Conservation (phyloP, 345 rosid genomes). For the Cardiospermum halicacabum region DNA sequence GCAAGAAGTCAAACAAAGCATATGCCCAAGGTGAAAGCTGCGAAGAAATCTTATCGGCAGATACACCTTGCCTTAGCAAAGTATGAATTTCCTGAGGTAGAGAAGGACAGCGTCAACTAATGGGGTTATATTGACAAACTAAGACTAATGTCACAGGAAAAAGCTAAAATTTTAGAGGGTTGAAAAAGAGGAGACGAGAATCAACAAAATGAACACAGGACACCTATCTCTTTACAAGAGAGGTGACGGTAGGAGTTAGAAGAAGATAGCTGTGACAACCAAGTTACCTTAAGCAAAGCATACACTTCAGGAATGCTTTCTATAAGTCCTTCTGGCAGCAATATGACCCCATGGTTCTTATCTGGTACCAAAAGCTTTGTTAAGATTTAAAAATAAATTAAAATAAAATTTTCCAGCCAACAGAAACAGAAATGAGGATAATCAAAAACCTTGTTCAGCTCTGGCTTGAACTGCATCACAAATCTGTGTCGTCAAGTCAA, state of each 20-base stretch:
- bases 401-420: slow-evolving; percentile 10
- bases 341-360: slow-evolving; percentile 91
- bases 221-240: background rate
- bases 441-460: slow-evolving; percentile 64
- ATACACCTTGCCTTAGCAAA: slow-evolving; percentile 62
- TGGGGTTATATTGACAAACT: background rate
- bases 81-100: slow-evolving; percentile 74
- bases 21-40: slow-evolving; percentile 99
- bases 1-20: slow-evolving; percentile 84
- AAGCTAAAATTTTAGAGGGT: background rate
- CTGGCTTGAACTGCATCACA: slow-evolving; percentile 99
- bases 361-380: slow-evolving; percentile 38
- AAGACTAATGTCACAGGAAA: slow-evolving; percentile 4
- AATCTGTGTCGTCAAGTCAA: slow-evolving; percentile 80
- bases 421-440: slow-evolving; percentile 9
- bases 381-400: slow-evolving; percentile 25
- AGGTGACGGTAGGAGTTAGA: slow-evolving; percentile 1
- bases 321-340: slow-evolving; percentile 96
- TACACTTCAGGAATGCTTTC: slow-evolving; percentile 97
- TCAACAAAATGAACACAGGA: background rate
- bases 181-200: background rate
- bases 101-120: slow-evolving; percentile 17
- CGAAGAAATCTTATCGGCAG: slow-evolving; percentile 64
- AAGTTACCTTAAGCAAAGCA: slow-evolving; percentile 77
- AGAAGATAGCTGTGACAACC: background rate